phyloP scores from a whole-genome alignment of 2,329 filamentous ascomycete genomes.

The Didymella exigua region DNA sequence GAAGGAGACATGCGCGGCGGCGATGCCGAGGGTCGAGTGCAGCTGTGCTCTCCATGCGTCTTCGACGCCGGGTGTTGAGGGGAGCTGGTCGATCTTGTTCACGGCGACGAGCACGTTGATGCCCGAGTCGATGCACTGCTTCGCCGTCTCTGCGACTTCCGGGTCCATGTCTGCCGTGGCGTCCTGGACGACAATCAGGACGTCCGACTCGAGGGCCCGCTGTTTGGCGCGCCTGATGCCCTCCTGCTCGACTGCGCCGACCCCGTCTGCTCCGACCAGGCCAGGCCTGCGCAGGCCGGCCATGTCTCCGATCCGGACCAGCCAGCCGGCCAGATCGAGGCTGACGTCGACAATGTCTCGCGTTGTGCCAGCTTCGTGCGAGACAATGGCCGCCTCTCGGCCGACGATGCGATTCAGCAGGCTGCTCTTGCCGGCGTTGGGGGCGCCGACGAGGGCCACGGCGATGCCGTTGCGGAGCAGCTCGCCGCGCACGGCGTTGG shows the following conservation, averaged over 20 bases:
- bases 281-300: conserved; percentile 74
- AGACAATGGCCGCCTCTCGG: conserved; percentile 93
- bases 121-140: conserved; percentile 55
- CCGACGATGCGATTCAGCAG: conserved; percentile 89
- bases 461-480: conserved; percentile 83
- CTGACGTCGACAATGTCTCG: conserved; percentile 91
- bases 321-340: conserved; percentile 85
- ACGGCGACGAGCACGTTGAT: conserved; percentile 64
- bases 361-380: conserved; percentile 89
- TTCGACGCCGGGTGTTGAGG: conserved; percentile 36
- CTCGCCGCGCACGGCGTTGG: conserved; percentile 81
- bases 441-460: conserved; percentile 85
- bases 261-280: conserved; percentile 41
- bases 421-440: conserved; percentile 94
- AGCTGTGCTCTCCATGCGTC: conserved; percentile 32
- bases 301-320: conserved; percentile 94
- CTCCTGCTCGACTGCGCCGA: conserved; percentile 83
- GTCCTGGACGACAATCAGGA: conserved; percentile 73
- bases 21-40: conserved; percentile 27
- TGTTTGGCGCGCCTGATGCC: conserved; percentile 86
- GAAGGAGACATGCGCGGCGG: conserved; percentile 57
- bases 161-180: conserved; percentile 73
- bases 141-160: conserved; percentile 62
- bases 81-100: conserved; percentile 64
- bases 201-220: conserved; percentile 80